Evolutionary conservation across 2,329 filamentous ascomycete genomes (phyloP), one percentile per base, ranked within the genome.

Genomic region (Ophiostoma tasmaniense): DNA sequence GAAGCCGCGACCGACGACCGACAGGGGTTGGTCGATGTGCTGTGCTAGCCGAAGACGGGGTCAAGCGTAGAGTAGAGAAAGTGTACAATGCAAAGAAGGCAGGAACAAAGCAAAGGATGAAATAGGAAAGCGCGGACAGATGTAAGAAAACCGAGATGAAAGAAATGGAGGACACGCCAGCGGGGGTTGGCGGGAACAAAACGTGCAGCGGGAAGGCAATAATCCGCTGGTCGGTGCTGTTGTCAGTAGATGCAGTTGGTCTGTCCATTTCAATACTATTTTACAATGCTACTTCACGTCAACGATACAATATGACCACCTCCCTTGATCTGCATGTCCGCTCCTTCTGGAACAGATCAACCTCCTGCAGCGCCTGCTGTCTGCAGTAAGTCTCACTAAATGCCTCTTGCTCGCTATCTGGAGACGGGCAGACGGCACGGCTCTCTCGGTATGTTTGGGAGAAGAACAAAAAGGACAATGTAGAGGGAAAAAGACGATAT

Each of bases 341-440:
- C 50, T 55, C 50, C 50, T 55, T 55, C 50, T 55, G 50, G 50
- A 55, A 55, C 50, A 55, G 50, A 55, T 55, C 50, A 55, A 55
- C 50, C n/a, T 55, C 50, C 5, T 45, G 42, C 42, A 45, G 50
- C 50, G 50, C 50, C 50, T 55, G 50, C 50, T 45, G 42, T 45
- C 17, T 45, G 42, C 42, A 8, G 17, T 2, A 17, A 45, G 42
- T 45, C 42, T 45, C 17, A 45, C 22, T 55, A 55, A 55, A 25
- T 55, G 25, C 50, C 50, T 55, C n/a, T 55, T 55, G 20, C 39
- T 42, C 39, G 5, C 42, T 20, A 45, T 45, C 20, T 45, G 42
- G 39, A 5, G 14, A n/a, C 39, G 2, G 39, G 42, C 50, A 55
- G 11, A 25, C 22, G 55, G 55, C 55, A 61, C 55, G 22, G 55